phyloP scores from a whole-genome alignment of 306 rosid genomes.

The Spatholobus suberectus region DNA sequence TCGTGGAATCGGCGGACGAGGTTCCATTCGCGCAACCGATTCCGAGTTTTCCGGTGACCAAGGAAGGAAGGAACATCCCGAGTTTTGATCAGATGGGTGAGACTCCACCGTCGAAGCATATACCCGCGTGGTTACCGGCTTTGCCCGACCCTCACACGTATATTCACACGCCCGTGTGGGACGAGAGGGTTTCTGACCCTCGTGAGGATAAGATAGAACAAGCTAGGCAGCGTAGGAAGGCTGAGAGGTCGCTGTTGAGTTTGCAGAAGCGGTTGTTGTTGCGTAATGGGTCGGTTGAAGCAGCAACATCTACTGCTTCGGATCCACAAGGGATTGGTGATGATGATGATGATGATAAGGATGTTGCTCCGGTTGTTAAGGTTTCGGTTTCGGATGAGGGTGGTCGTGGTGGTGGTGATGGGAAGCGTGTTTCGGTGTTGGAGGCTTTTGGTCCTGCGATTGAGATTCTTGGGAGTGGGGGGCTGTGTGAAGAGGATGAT shows the following conservation, averaged over 20 bases:
- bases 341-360: neutral
- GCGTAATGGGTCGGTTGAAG: conserved; percentile 44
- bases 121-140: conserved; percentile 94
- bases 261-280: conserved; percentile 78
- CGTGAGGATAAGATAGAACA: conserved; percentile 86
- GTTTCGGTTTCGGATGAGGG: conserved; percentile 4
- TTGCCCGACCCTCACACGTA: conserved; percentile 93
- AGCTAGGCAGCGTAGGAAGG: conserved; percentile 85
- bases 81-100: conserved; percentile 81
- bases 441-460: conserved; percentile 94
- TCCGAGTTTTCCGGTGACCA: conserved; percentile 70
- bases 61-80: conserved; percentile 55
- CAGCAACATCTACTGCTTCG: conserved; percentile 38
- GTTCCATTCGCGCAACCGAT: conserved; percentile 77
- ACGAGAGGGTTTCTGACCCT: conserved; percentile 74
- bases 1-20: conserved; percentile 60
- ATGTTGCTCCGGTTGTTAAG: neutral
- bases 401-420: conserved; percentile 22
- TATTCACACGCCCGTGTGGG: conserved; percentile 81
- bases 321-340: conserved; percentile 41
- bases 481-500: conserved; percentile 60
- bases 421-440: conserved; percentile 61
- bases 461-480: conserved; percentile 63
- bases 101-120: conserved; percentile 69
- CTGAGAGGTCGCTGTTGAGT: conserved; percentile 85